Base-by-base conservation (phyloP, 176 grass and related monocot species). In the Typha latifolia region DNA sequence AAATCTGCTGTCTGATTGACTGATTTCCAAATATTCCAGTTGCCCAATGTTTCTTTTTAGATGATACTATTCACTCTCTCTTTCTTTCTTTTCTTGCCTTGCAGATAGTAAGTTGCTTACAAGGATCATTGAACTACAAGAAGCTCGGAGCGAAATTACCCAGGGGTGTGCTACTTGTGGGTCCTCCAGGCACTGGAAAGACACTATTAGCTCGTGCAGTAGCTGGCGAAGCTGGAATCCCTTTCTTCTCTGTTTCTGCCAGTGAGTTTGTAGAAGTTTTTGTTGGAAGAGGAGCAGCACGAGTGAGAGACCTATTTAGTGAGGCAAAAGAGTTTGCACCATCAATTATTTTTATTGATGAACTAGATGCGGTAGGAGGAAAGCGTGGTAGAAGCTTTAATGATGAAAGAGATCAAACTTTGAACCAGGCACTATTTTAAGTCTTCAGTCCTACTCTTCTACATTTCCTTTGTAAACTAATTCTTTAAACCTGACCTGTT, bases 201-300 rank as follows among this genome's bases (percentile, higher is more conserved):
- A 97, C 94, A 51, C 76, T 92, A 63, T 63, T 97, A 32, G 94
- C 94, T 63, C 87, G 89, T 80, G 89, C 94, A 57, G 80, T 92
- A 69, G 94, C 94, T 73, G 88, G 82, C 75, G 89, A 97, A 82
- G 88, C 94, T 82, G 83, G 83, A 49, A 82, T 97, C 66, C 89
- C 94, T 12, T 97, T 97, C 66, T 97, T 97, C 76, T 84, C 89
- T 64, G 78, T 97, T 77, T 97, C 89, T 78, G 89, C 94, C 49
- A 97, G 94, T 31, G 94, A 97, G 56, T 97, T 97, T 82, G 89
- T 97, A 37, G 94, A 97, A 82, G 67, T 92, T 66, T 97, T 91
- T 49, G 94, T 92, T 71, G 94, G 94, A 67, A 82, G 88, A 82
- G 89, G 89, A 67, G 94, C 94, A 7, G 94, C 94, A 18, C 79